These are phyloP conservation scores for Globisporangium lucens DNA, from an alignment of 352 stramenopile species.

Conservation along the genomic window DNA sequence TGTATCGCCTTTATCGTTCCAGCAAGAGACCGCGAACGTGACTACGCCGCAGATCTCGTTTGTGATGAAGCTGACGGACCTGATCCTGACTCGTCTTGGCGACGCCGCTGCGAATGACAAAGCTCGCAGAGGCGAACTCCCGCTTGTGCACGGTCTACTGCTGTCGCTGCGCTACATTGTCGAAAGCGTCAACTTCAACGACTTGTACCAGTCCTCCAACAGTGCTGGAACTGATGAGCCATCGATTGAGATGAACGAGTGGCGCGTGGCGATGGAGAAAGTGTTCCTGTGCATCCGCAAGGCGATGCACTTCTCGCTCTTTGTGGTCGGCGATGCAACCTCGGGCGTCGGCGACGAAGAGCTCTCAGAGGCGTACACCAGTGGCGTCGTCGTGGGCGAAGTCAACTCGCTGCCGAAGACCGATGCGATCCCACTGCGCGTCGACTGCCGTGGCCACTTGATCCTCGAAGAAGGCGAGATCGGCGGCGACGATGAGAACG, in stretches of 20 bases:
- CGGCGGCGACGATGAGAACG: constrained; percentile 43
- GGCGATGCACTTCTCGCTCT: constrained; percentile 62
- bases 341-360: constrained; percentile 60
- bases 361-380: constrained; percentile 55
- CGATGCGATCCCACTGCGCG: constrained; percentile 47
- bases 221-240: constrained; percentile 6
- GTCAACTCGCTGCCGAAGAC: constrained; percentile 55
- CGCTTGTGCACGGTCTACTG: constrained; percentile 73
- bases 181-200: constrained; percentile 50
- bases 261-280: constrained; percentile 39
- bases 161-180: constrained; percentile 76
- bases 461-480: constrained; percentile 52
- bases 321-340: constrained; percentile 73
- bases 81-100: constrained; percentile 43
- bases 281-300: constrained; percentile 55
- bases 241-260: constrained; percentile 23
- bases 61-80: constrained; percentile 50
- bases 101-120: constrained; percentile 31
- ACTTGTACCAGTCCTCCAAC: constrained; percentile 15
- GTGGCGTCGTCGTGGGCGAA: constrained; percentile 61
- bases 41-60: constrained; percentile 37
- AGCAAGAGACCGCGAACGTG: not conserved
- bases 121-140: constrained; percentile 43
- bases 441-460: constrained; percentile 80
- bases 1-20: not conserved